Evolutionary conservation across 1,284 basidiomycete species (phyloP).

Genomic region (Anthracocystis panici-leucophaei): DNA sequence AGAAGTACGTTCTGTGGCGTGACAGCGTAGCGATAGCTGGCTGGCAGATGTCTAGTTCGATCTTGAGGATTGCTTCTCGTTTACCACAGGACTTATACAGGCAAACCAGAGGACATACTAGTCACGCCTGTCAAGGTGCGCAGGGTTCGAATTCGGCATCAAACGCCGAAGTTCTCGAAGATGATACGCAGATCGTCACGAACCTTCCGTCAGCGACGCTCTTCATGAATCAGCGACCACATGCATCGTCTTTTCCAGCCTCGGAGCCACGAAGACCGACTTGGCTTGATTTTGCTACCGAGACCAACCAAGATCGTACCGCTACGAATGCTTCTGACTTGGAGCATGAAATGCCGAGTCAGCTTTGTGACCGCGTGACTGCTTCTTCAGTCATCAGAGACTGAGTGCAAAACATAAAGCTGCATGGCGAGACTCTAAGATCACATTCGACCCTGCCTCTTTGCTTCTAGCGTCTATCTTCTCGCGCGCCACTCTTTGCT

Average conservation of each 20-base stretch:
- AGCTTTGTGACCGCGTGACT: too few species aligned
- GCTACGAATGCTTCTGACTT: too few species aligned
- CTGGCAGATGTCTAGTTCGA: background rate
- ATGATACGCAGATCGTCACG: background rate
- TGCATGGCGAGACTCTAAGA: too few species aligned
- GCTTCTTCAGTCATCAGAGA: too few species aligned
- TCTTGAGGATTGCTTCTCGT: background rate
- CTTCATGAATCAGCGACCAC: background rate
- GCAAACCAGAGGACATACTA: background rate
- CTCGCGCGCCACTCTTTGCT: too few species aligned
- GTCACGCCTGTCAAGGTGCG: constrained; percentile 2
- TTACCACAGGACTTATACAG: background rate
- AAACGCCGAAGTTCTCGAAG: background rate
- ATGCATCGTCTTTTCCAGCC: background rate
- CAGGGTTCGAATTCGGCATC: background rate
- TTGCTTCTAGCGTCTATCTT: too few species aligned
- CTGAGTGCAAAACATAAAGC: too few species aligned
- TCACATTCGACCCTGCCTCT: too few species aligned
- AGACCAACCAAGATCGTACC: too few species aligned
- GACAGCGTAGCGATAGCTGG: constrained; percentile 1
- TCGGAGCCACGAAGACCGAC: too few species aligned
- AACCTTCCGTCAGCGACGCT: background rate
- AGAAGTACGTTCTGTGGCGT: background rate
- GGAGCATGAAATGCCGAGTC: too few species aligned
- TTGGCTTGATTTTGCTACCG: too few species aligned